Evolutionary conservation across 2,329 filamentous ascomycete species (phyloP), one percentile per base, ranked within the genome.

Genomic region (Fusarium gaditjirri): DNA sequence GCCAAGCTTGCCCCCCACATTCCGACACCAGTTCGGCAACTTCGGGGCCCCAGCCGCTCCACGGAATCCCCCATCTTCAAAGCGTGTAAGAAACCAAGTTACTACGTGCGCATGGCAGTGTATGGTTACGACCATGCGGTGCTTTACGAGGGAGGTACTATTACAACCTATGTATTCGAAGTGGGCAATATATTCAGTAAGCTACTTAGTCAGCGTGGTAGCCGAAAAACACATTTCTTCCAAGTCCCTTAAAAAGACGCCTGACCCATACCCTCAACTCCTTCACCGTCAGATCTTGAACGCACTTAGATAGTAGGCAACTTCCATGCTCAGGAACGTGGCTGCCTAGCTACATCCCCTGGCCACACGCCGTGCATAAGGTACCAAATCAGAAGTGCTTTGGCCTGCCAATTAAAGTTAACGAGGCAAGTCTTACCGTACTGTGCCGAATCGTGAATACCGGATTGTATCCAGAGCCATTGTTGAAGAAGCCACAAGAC

Each of bases 331-430:
- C 9, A 36, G 62, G 44, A 73, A 72, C 55, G 65, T 73, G 70
- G 70, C 41, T 72, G 70, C 70, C 70, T 70, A 67, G 56, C 61
- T 36, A 43, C 41, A 47, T 39, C 41, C 42, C 57, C 31, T 59
- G 44, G 39, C 49, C 44, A 46, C 58, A 58, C 46, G 41, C 60
- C 39, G 65, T 47, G 41, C 25, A 47, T 49, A n/a, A n/a, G n/a
- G n/a, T n/a, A 54, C 41, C 38, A 36, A 69, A 54, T 29, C 38
- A 70, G 38, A 39, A 19, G 23, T 43, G n/a, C 42, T 60, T 27
- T 33, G 35, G 39, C 33, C 27, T 44, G 56, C 35, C 23, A 41
- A 54, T 53, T 44, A 35, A 13, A 44, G 19, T 31, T 42, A 23
- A 29, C 43, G 13, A 64, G 58, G 41, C 27, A 63, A 62, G 47